These are phyloP conservation scores for Fusarium napiforme DNA, from an alignment of 2,329 filamentous ascomycete species.

Conservation along the genomic window DNA sequence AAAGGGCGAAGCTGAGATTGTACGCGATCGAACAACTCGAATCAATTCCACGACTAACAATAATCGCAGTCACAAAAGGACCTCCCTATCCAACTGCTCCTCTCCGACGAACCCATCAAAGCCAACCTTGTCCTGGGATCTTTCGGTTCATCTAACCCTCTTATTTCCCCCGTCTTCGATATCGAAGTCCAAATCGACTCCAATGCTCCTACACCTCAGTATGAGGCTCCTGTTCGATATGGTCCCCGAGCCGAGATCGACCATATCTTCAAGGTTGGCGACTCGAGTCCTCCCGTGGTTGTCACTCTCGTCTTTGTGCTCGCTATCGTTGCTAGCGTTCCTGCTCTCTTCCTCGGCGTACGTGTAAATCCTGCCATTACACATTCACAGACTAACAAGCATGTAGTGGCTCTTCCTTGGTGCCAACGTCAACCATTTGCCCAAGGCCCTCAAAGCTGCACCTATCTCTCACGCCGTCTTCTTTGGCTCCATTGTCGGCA, in stretches of 20 bases:
- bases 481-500: constrained; percentile 84
- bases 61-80: constrained; percentile 82
- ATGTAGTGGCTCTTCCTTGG: constrained; percentile 82
- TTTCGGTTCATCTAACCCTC: constrained; percentile 78
- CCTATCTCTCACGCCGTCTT: constrained; percentile 87
- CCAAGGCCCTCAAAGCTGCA: constrained; percentile 78
- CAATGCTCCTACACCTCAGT: constrained; percentile 66
- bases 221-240: constrained; percentile 81
- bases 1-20: constrained; percentile 85
- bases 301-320: constrained; percentile 82
- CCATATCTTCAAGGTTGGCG: constrained; percentile 87
- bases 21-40: constrained; percentile 57
- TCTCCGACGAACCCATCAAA: constrained; percentile 72
- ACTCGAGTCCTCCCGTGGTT: constrained; percentile 81
- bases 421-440: constrained; percentile 82
- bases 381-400: constrained; percentile 31
- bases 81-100: constrained; percentile 83
- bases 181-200: constrained; percentile 74
- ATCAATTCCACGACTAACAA: constrained; percentile 42
- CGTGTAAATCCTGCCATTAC: constrained; percentile 45
- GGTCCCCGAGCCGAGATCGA: constrained; percentile 85
- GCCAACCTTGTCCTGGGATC: constrained; percentile 89
- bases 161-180: constrained; percentile 77
- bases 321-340: constrained; percentile 78
- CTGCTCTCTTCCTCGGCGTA: constrained; percentile 77